Evolutionary conservation across 306 rosid genomes (phyloP), one percentile per base, ranked within the genome.

Genomic region (Styphnolobium japonicum): DNA sequence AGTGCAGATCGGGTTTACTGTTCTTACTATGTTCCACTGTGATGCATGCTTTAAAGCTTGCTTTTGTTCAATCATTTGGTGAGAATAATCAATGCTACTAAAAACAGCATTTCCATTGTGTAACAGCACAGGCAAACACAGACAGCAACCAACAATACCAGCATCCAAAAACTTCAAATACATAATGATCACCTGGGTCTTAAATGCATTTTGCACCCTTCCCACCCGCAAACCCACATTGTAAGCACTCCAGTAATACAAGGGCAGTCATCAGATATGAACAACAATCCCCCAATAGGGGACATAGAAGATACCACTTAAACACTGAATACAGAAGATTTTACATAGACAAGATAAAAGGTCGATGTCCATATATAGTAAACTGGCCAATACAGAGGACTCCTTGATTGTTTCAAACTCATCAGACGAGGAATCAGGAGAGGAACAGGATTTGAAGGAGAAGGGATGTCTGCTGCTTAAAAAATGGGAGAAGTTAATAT

Each of bases 1-100:
- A 33, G 77, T 25, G 67, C 69, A 68, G 62, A 48, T 29, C 14
- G 23, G 45, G 46, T 72, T 71, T 79, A 48, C 8, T 34, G 56
- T 16, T 79, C 16, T 62, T 62, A 34, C 37, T 71, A 61, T 11
- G 22, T 60, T 70, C 33, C 33, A 34, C 8, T 6, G n/a, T 31
- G 33, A 79, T 23, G 65, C 66, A 71, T 34, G 49, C 72, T 34
- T 62, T 37, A 71, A 49, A 49, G 39, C 23, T 46, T 62, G 25
- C 7, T 36, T 48, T 48, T n/a, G 43, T 61, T 61, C 29, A 37
- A 61, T 49, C 11, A 3, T 36, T 48, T 27, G 65, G 65, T 8
- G 62, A 49, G 25, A 33, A 71, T 60, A 60, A 61, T 23, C 60
- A 42, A 80, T 48, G 46, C 2, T 37, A 70, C 19, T 70, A 51